These are phyloP conservation scores for Diaporthe humulicola DNA, from an alignment of 2,329 filamentous ascomycete species.

Conservation along the genomic window DNA sequence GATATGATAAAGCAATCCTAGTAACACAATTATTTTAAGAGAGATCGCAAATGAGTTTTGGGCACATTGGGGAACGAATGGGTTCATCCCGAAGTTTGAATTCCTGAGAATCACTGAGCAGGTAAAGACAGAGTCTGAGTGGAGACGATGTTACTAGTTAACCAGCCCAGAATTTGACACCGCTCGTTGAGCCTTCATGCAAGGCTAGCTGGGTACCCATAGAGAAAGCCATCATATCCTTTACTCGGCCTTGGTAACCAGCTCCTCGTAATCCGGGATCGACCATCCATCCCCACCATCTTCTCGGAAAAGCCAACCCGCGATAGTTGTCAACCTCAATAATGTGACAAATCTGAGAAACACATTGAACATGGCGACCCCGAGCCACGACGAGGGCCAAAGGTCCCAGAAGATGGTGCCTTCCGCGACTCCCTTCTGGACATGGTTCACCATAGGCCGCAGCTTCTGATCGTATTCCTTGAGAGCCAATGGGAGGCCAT, in stretches of 20 bases:
- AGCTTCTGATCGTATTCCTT: conserved; percentile 34
- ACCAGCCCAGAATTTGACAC: no score
- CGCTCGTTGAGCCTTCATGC: no score
- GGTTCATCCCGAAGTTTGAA: no score
- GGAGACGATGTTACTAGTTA: no score
- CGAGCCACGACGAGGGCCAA: background rate
- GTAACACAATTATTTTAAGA: no score
- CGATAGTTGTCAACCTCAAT: background rate
- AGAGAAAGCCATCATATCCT: background rate
- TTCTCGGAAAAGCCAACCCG: background rate
- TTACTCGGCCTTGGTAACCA: background rate
- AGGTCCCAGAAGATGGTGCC: background rate
- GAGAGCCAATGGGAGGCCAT: conserved; percentile 31
- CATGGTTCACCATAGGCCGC: conserved; percentile 20
- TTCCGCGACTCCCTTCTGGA: conserved; percentile 30
- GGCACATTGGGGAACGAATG: no score
- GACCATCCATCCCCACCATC: background rate
- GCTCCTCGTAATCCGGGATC: conserved; percentile 5
- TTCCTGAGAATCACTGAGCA: no score
- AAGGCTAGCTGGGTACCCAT: no score
- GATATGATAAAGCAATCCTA: no score
- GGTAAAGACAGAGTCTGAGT: no score
- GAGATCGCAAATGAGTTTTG: no score
- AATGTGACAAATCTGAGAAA: background rate
- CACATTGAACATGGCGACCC: background rate